Evolutionary conservation across 441 rosid species (phyloP), one percentile per base, ranked within the genome.

Genomic region (Aleurites moluccanus): DNA sequence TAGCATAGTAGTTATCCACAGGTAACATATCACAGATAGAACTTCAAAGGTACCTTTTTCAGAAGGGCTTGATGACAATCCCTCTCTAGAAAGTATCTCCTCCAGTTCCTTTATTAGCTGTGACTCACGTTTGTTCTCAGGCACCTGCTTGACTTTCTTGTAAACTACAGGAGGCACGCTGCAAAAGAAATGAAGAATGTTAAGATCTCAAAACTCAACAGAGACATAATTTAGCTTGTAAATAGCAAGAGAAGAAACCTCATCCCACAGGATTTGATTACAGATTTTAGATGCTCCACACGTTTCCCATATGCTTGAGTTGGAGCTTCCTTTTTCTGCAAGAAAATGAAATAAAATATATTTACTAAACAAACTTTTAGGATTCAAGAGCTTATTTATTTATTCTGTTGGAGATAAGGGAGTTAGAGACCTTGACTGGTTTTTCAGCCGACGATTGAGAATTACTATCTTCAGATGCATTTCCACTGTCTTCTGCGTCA

Each of bases 1-100:
- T n/a, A n/a, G n/a, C n/a, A n/a, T n/a, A n/a, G n/a, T n/a, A n/a
- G n/a, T n/a, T n/a, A n/a, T n/a, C n/a, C n/a, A n/a, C n/a, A n/a
- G n/a, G n/a, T n/a, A n/a, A n/a, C n/a, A n/a, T n/a, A n/a, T n/a
- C n/a, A n/a, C n/a, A n/a, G n/a, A n/a, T n/a, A n/a, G n/a, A n/a
- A n/a, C n/a, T n/a, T n/a, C n/a, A n/a, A n/a, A n/a, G n/a, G n/a
- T 50, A 92, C 97, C 98, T 83, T 91, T 92, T 74, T 95, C 98
- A 10, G 94, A 79, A 69, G 99, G 98, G 67, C 85, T 85, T 65
- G 92, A 81, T 42, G 99, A 92, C 86, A 92, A 81, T 49, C 94
- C 96, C 88, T 95, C 98, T 84, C 75, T 95, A 53, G 97, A 84
- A 78, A 95, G 97, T 53, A 95, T 89, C 72, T 85, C 90, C 82